Evolutionary conservation across 2,329 filamentous ascomycete species (phyloP).

Genomic region (Fusarium caatingaense): DNA sequence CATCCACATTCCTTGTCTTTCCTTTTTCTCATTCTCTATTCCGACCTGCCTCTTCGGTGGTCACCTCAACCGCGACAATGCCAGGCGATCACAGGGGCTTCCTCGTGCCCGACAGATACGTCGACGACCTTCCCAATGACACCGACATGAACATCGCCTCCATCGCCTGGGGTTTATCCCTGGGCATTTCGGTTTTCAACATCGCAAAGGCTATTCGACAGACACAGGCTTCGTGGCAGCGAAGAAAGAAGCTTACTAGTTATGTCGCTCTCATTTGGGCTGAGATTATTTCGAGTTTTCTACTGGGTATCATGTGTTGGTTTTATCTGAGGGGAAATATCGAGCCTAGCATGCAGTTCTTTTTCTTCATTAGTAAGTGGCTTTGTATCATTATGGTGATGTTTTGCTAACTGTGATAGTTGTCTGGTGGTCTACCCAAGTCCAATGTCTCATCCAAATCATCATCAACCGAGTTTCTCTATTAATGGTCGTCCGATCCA

Average conservation of each 20-base stretch:
- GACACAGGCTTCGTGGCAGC: slow-evolving; percentile 23
- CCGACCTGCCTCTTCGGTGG: not conserved
- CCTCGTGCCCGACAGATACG: slow-evolving; percentile 39
- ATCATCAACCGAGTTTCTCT: slow-evolving; percentile 63
- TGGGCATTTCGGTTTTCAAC: slow-evolving; percentile 43
- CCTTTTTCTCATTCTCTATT: not conserved
- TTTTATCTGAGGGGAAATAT: slow-evolving; percentile 40
- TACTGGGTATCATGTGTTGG: slow-evolving; percentile 43
- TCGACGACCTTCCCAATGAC: slow-evolving; percentile 34
- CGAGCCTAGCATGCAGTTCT: slow-evolving; percentile 49
- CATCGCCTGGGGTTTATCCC: slow-evolving; percentile 45
- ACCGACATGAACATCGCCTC: slow-evolving; percentile 46
- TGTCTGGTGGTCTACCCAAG: slow-evolving; percentile 52
- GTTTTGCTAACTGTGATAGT: slow-evolving; percentile 40
- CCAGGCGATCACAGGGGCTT: slow-evolving; percentile 28
- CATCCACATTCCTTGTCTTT: slow-evolving; percentile 9
- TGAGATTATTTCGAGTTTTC: slow-evolving; percentile 44
- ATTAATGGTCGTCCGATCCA: slow-evolving; percentile 55
- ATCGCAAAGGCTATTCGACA: slow-evolving; percentile 40
- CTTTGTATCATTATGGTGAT: accelerated
- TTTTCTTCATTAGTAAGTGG: slow-evolving; percentile 46
- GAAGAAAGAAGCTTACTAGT: slow-evolving; percentile 40
- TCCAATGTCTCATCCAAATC: slow-evolving; percentile 60
- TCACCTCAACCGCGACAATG: slow-evolving; percentile 27
- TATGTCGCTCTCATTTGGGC: slow-evolving; percentile 40